Evolutionary conservation across 441 rosid species (phyloP).

Genomic region (Rhodomyrtus psidioides): DNA sequence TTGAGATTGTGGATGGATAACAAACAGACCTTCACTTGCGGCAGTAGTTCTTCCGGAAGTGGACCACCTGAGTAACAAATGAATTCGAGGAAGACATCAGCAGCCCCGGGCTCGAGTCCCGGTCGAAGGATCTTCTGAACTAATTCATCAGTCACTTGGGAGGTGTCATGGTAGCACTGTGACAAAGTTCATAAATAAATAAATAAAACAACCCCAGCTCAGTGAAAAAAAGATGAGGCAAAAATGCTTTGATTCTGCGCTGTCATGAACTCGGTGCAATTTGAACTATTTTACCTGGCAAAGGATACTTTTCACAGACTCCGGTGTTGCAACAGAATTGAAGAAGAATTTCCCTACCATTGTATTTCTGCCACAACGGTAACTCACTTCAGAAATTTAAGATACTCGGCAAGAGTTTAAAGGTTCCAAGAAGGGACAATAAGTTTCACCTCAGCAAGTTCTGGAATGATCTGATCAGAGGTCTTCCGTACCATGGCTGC

Average conservation of each 20-base stretch:
- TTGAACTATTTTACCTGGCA: slow-evolving; percentile 38
- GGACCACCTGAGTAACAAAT: slow-evolving; percentile 89
- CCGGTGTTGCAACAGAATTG: slow-evolving; percentile 53
- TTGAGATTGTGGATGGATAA: background rate
- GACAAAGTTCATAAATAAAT: slow-evolving; percentile 4
- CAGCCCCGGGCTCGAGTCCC: slow-evolving; percentile 86
- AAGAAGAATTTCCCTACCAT: slow-evolving; percentile 54
- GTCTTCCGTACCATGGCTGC: slow-evolving; percentile 75
- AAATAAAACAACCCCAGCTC: background rate
- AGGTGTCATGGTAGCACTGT: slow-evolving; percentile 73
- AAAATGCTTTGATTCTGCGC: background rate
- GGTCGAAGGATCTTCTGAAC: slow-evolving; percentile 70
- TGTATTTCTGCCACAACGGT: slow-evolving; percentile 52
- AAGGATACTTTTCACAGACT: slow-evolving; percentile 64
- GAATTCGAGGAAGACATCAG: slow-evolving; percentile 81
- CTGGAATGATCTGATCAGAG: slow-evolving; percentile 74
- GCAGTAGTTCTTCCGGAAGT: slow-evolving; percentile 85
- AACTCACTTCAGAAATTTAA: background rate
- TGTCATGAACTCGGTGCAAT: background rate
- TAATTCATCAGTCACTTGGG: slow-evolving; percentile 86
- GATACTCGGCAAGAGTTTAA: background rate
- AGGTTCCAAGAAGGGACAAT: background rate
- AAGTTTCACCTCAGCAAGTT: slow-evolving; percentile 57
- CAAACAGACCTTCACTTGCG: slow-evolving; percentile 55
- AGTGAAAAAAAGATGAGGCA: background rate